Percentiles rank a stretch among this genome's conserved stretches.
Evolutionary conservation across 139 green algal genomes (phyloP).

Genomic region (Chlorella sp.): DNA sequence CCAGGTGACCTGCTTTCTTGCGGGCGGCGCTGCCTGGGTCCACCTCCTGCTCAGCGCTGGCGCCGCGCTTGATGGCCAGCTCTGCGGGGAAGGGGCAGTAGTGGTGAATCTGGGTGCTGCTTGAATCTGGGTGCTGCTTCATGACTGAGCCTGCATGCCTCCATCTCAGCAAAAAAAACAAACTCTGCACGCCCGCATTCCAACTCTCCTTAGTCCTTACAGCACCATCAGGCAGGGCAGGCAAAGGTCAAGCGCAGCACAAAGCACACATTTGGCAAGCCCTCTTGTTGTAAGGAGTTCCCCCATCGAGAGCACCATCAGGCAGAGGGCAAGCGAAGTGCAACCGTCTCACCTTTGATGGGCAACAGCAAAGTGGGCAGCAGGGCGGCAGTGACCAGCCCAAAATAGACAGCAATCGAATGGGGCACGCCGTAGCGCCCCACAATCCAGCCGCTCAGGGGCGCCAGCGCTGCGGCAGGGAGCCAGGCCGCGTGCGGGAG

Average conservation of each 20-base stretch:
- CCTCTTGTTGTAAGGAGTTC: too few relatives aligned
- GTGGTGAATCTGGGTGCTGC: too few relatives aligned
- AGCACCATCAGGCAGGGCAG: too few relatives aligned
- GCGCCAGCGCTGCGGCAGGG: background rate
- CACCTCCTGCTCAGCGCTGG: background rate
- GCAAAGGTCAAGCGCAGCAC: too few relatives aligned
- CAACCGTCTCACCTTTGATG: background rate
- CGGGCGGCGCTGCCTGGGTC: background rate
- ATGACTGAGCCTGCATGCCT: too few relatives aligned
- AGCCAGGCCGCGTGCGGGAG: background rate
- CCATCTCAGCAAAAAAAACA: too few relatives aligned
- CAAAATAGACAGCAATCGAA: conserved; percentile 1
- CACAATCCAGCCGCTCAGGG: conserved; percentile 16
- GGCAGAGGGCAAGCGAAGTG: background rate
- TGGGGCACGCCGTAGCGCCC: background rate
- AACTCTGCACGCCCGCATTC: too few relatives aligned
- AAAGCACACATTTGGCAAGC: too few relatives aligned
- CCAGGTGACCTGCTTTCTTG: background rate
- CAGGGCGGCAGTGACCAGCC: background rate
- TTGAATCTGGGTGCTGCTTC: too few relatives aligned
- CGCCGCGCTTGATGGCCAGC: background rate
- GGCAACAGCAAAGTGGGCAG: conserved; percentile 19
- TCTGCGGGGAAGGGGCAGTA: background rate
- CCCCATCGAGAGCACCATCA: background rate
- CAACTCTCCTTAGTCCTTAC: too few relatives aligned